A percentile compares a stretch with the other conserved stretches of the same genome.
These are phyloP conservation scores for Aspergillus latus DNA, from an alignment of 2,329 filamentous ascomycete genomes.

Conservation along the genomic window DNA sequence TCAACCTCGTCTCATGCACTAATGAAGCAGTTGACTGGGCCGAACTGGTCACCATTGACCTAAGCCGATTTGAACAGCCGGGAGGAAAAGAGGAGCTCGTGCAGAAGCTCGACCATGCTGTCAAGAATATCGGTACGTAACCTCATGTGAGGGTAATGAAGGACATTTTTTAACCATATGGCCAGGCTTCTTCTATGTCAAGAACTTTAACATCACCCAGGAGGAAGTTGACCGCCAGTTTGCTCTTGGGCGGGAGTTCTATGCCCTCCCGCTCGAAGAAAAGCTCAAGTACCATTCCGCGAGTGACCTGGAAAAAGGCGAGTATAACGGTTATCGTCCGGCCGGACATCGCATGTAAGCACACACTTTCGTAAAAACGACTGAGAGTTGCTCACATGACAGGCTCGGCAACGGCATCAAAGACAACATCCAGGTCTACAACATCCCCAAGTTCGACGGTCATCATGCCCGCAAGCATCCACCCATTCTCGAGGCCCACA, in stretches of 20 bases:
- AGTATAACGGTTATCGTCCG: constrained; percentile 59
- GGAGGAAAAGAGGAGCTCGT: constrained; percentile 57
- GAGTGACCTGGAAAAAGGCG: constrained; percentile 51
- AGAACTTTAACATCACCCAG: constrained; percentile 62
- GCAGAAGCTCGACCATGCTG: constrained; percentile 56
- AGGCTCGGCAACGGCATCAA: constrained; percentile 43
- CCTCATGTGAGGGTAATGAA: neutral
- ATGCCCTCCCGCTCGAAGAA: constrained; percentile 57
- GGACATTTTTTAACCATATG: constrained; percentile 2
- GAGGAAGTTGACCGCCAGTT: constrained; percentile 63
- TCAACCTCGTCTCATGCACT: constrained; percentile 14
- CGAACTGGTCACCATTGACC: constrained; percentile 58
- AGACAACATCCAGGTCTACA: constrained; percentile 62
- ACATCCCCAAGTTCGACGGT: constrained; percentile 59
- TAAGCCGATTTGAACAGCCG: constrained; percentile 54
- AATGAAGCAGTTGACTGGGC: constrained; percentile 47
- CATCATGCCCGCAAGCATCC: constrained; percentile 50
- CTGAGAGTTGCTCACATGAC: neutral
- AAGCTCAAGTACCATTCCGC: constrained; percentile 56
- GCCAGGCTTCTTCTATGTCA: constrained; percentile 63
- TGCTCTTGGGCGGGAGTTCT: constrained; percentile 60
- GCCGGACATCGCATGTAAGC: constrained; percentile 42
- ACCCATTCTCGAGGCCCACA: constrained; percentile 49
- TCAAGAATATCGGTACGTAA: constrained; percentile 44
- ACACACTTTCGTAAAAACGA: neutral